A percentile compares a stretch with the other conserved stretches of the same genome.
Evolutionary conservation across 192 early-diverging fungal genomes (phyloP).

Genomic region (Spinellus fusiger): DNA sequence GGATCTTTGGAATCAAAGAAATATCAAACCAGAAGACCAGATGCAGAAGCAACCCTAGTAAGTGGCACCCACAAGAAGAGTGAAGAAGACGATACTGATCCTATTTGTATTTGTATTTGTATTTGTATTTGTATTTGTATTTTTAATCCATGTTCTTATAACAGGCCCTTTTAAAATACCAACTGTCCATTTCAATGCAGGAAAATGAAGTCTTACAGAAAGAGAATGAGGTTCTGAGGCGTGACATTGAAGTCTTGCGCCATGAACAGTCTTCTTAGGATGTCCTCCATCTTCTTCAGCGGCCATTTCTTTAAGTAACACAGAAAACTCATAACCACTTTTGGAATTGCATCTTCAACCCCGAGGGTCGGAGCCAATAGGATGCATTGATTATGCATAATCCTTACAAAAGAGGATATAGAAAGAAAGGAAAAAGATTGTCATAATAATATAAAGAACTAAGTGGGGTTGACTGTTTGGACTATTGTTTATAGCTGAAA

Average conservation of each 20-base stretch:
- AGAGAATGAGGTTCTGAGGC: conserved; percentile 21
- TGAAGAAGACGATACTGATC: too few species aligned
- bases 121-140: not conserved
- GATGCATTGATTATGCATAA: not conserved
- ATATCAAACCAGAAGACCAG: not conserved
- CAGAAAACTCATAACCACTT: not conserved
- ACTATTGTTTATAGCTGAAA: not conserved
- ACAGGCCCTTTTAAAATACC: conserved; percentile 20
- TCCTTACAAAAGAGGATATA: not conserved
- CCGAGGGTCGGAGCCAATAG: not conserved
- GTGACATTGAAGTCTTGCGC: conserved; percentile 17
- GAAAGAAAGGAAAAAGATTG: not conserved
- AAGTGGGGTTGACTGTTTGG: too few species aligned
- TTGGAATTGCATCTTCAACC: too few species aligned
- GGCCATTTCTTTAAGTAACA: not conserved
- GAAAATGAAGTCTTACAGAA: conserved; percentile 21
- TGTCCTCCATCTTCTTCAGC: too few species aligned
- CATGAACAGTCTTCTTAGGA: too few species aligned
- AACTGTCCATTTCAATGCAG: conserved; percentile 3
- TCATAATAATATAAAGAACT: not conserved
- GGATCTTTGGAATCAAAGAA: not conserved
- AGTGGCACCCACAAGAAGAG: not conserved
- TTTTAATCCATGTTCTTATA: not conserved
- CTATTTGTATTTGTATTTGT: not conserved
- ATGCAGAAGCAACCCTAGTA: not conserved